phyloP scores from a whole-genome alignment of 164 flowering plant genomes.

The Vitis rotundifolia region DNA sequence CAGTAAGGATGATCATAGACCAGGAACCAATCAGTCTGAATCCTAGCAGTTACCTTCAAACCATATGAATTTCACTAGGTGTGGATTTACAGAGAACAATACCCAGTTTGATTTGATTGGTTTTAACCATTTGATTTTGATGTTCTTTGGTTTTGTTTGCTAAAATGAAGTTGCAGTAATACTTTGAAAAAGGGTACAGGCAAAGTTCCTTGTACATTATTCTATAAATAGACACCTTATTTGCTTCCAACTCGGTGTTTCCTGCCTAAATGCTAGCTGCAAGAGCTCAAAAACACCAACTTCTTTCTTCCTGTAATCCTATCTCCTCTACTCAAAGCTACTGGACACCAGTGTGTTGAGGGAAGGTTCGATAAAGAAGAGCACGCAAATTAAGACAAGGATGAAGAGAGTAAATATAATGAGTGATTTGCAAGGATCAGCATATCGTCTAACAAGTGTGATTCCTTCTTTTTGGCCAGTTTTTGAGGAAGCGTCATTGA shows the following conservation, averaged over 20 bases:
- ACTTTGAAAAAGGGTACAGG: too few species aligned
- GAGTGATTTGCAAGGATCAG: constrained; percentile 54
- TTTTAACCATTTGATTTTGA: too few species aligned
- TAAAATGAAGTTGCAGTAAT: too few species aligned
- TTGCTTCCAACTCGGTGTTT: background rate
- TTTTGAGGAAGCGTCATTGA: constrained; percentile 47
- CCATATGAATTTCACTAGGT: too few species aligned
- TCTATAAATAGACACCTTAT: too few species aligned
- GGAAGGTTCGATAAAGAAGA: constrained; percentile 51
- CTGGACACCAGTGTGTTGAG: constrained; percentile 16
- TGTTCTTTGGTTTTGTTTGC: too few species aligned
- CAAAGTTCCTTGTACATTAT: too few species aligned
- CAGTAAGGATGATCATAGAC: too few species aligned
- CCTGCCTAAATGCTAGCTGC: background rate
- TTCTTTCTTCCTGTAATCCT: background rate
- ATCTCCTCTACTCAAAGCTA: constrained; percentile 9
- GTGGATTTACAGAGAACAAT: too few species aligned
- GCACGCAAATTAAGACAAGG: constrained; percentile 32
- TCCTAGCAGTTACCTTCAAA: too few species aligned
- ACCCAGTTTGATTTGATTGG: too few species aligned
- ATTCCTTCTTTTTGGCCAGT: constrained; percentile 51
- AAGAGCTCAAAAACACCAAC: background rate
- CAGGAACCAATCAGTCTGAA: too few species aligned
- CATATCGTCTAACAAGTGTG: constrained; percentile 36
- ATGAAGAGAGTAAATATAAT: constrained; percentile 38